Percentiles rank a stretch among this genome's conserved stretches.
phyloP scores from a whole-genome alignment of 2,329 filamentous ascomycete genomes.

The Fusarium neocosmosporiellum region DNA sequence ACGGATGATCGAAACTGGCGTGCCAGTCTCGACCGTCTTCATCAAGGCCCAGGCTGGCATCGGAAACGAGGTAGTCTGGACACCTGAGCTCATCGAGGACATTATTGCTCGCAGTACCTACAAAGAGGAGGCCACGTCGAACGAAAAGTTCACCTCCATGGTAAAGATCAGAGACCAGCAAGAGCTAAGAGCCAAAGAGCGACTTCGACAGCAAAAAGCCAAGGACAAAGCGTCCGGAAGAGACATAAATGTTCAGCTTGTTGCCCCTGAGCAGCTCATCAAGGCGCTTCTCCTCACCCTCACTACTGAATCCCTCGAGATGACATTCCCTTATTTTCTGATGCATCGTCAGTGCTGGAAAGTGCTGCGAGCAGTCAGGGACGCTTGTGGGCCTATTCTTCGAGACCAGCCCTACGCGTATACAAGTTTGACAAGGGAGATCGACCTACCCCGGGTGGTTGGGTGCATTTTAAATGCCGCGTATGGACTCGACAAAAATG shows the following conservation, averaged over 20 bases:
- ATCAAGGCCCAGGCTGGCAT: not conserved
- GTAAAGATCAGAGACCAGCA: not conserved
- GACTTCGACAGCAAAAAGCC: not conserved
- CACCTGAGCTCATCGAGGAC: not conserved
- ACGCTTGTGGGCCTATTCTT: not conserved
- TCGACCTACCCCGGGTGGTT: not conserved
- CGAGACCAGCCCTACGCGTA: not conserved
- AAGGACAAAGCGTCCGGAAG: not conserved
- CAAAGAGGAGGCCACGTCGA: not conserved
- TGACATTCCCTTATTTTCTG: not conserved
- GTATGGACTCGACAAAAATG: not conserved
- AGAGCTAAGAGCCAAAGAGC: not conserved
- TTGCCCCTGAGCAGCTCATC: not conserved
- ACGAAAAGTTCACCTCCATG: not conserved
- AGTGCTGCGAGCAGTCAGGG: not conserved
- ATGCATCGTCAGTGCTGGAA: not conserved
- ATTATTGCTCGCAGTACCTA: not conserved
- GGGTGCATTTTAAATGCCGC: not conserved
- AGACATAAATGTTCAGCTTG: not conserved
- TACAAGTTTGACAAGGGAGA: not conserved
- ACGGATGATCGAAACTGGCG: not conserved
- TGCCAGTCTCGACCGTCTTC: not conserved
- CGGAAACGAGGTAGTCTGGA: not conserved
- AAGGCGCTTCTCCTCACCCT: not conserved
- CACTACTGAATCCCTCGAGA: not conserved